Evolutionary conservation across 257 asterid species (phyloP), one percentile per base, ranked within the genome.

Genomic region (Primulina tabacum): DNA sequence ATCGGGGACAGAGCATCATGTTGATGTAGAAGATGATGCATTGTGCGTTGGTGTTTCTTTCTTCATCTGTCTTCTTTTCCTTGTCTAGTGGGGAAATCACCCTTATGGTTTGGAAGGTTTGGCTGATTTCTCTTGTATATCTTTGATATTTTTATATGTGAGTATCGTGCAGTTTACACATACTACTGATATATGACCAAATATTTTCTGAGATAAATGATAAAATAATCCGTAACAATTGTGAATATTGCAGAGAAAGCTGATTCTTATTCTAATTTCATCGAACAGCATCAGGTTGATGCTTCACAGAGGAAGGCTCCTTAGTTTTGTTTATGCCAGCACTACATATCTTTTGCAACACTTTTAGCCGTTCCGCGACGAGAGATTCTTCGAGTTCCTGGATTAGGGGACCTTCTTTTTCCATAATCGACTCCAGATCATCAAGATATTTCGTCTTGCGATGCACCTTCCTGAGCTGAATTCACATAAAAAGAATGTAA

Each of bases 401-500:
- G 6, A 92, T 73, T 38, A 75, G 87, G 28, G 67, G 62, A 17
- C 75, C 72, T 71, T 92, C 92, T 17, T 82, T 77, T 79, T 81
- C 87, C 95, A 90, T 88, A 9, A 84, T 83, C 67, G 8, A 57
- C 84, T 83, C 87, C 73, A 90, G 80, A 24, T 85, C 92, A 56
- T 87, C 95, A 56, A 87, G 73, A 70, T 73, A 73, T 77, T 82
- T 80, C 78, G 82, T 73, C 84, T 90, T 92, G 62, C 80, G 82
- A 38, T 78, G 78, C 79, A 92, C 30, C 72, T 90, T 92, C 81
- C 81, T 87, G 67, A 82, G 64, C 98, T 92, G 75, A 56, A 69
- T 65, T 64, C 70, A 62, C 63, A 30, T 28, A 65, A 60, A 20
- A 10, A 71, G 18, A 34, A 65, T 6, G 16, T 29, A 60, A 56